Evolutionary conservation across 2,329 filamentous ascomycete genomes (phyloP).

Genomic region (Colletotrichum lindemuthianum): DNA sequence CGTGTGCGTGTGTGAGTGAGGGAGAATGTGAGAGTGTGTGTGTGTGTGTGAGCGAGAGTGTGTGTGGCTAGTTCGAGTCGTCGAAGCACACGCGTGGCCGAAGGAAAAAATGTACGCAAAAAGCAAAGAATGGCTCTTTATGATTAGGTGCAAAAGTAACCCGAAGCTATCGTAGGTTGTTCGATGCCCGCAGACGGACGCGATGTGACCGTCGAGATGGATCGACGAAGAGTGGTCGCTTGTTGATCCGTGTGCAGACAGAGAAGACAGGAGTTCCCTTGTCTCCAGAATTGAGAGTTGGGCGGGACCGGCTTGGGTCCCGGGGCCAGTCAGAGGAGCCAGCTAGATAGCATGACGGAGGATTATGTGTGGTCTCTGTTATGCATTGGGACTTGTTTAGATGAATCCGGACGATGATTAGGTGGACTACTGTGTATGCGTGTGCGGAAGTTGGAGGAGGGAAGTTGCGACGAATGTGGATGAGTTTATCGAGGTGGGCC

Average conservation of each 20-base stretch:
- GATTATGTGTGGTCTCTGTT: constrained; percentile 8
- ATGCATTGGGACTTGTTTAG: constrained; percentile 21
- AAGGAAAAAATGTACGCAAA: constrained; percentile 4
- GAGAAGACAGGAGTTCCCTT: not conserved
- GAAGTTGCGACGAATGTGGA: constrained; percentile 26
- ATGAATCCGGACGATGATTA: constrained; percentile 30
- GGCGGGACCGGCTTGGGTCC: constrained; percentile 12
- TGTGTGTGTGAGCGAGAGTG: no score
- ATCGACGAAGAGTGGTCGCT: constrained; percentile 16
- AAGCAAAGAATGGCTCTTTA: constrained; percentile 1
- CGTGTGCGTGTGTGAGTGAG: not conserved
- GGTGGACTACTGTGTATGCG: constrained; percentile 24
- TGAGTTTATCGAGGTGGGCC: not conserved
- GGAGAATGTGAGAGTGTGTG: not conserved
- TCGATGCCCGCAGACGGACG: constrained; percentile 26
- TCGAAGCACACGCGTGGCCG: not conserved
- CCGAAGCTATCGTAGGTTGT: not conserved
- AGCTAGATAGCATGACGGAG: constrained; percentile 17
- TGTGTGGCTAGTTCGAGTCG: not conserved
- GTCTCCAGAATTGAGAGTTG: not conserved
- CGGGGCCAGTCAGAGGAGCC: constrained; percentile 3
- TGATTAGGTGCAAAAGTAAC: not conserved
- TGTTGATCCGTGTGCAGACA: constrained; percentile 20
- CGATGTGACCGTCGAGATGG: not conserved
- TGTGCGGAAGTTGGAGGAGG: constrained; percentile 21